Percentiles rank a stretch among this genome's conserved stretches.
Evolutionary conservation across 257 asterid genomes (phyloP).

Genomic region (Lycium ferocissimum): DNA sequence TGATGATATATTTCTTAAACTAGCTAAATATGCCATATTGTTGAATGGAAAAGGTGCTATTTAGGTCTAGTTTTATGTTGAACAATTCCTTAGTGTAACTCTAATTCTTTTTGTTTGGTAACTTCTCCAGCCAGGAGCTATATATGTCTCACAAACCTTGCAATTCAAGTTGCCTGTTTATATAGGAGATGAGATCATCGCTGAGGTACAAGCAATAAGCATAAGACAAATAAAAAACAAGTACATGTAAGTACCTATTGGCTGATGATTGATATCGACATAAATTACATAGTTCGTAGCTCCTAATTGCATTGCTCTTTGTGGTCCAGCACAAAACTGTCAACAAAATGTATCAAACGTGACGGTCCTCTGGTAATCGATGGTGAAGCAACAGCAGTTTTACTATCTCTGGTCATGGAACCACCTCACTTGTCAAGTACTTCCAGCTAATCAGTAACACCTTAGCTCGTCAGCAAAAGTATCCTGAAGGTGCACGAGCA

Average conservation of each 20-base stretch:
- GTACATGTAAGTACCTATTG: conserved; percentile 52
- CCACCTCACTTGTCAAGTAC: conserved; percentile 3
- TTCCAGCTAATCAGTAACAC: neutral
- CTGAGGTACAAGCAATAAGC: conserved; percentile 60
- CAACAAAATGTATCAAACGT: conserved; percentile 62
- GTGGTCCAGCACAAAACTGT: conserved; percentile 59
- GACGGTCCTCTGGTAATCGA: conserved; percentile 52
- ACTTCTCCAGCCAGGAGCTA: conserved; percentile 75
- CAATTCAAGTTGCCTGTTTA: conserved; percentile 76
- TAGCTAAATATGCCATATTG: conserved; percentile 1
- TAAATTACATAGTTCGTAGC: neutral
- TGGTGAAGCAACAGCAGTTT: conserved; percentile 71
- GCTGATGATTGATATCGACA: neutral
- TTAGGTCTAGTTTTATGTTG: neutral
- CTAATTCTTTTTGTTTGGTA: neutral
- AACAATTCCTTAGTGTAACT: neutral
- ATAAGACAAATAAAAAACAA: conserved; percentile 55
- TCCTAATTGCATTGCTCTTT: neutral
- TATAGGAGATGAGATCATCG: conserved; percentile 66
- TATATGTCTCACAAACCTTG: conserved; percentile 75
- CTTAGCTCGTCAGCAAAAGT: neutral
- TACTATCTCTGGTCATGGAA: conserved; percentile 56
- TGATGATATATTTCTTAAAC: neutral
- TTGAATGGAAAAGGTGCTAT: neutral
- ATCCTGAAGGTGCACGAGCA: neutral